Evolutionary conservation across 116 monocot genomes (phyloP).

Genomic region (Thalassia testudinum): DNA sequence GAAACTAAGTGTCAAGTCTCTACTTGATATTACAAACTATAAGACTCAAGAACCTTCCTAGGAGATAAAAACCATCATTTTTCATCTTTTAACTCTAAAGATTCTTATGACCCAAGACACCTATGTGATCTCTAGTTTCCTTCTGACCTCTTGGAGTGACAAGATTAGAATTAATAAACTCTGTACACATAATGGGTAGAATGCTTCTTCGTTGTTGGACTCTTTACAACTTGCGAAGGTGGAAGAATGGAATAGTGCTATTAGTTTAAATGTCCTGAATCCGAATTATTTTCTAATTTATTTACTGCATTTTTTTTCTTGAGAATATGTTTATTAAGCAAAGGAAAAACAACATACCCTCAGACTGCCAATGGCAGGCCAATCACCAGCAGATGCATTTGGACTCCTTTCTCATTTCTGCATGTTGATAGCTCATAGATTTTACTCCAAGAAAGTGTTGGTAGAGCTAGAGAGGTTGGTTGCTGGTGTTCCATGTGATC

Average conservation of each 20-base stretch:
- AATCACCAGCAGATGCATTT: constrained; percentile 13
- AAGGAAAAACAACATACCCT: constrained; percentile 17
- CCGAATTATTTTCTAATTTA: constrained; percentile 64
- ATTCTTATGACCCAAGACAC: too few species aligned
- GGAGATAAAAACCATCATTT: too few species aligned
- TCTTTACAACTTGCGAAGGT: constrained; percentile 9
- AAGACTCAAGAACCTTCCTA: too few species aligned
- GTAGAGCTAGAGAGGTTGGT: constrained; percentile 65
- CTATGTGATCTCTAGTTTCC: too few species aligned
- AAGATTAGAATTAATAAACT: too few species aligned
- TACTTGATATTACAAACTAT: too few species aligned
- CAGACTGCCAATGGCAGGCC: constrained; percentile 14
- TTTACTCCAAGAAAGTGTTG: constrained; percentile 63
- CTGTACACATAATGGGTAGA: too few species aligned
- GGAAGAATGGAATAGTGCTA: constrained; percentile 19
- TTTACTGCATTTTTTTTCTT: constrained; percentile 52
- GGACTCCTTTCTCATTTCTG: constrained; percentile 66
- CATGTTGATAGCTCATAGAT: constrained; percentile 69
- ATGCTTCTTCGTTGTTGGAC: constrained; percentile 9
- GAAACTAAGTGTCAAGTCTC: too few species aligned
- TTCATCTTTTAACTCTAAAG: too few species aligned
- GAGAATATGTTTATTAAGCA: constrained; percentile 20
- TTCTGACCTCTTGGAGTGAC: too few species aligned
- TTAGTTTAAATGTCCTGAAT: constrained; percentile 20
- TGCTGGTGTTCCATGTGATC: constrained; percentile 51